Evolutionary conservation across 108 stramenopile genomes (phyloP).

Genomic region (Seminavis robusta): DNA sequence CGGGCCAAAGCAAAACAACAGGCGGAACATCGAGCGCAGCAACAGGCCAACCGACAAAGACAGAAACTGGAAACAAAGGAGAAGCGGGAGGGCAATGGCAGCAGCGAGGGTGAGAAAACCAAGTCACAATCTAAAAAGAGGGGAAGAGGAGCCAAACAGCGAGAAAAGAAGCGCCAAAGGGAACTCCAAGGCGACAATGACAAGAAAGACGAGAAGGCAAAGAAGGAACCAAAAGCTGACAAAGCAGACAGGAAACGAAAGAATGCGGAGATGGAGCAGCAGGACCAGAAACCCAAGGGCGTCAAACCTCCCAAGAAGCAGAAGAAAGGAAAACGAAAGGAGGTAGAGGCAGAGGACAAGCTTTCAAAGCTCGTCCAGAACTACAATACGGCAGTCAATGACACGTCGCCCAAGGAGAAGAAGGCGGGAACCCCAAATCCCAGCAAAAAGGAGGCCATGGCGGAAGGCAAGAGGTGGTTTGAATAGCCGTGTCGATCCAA

Average conservation of each 20-base stretch:
- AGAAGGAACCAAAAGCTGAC: slow-evolving; percentile 5
- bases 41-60: slow-evolving; percentile 66
- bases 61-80: slow-evolving; percentile 56
- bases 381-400: slow-evolving; percentile 46
- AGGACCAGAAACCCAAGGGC: slow-evolving; percentile 7
- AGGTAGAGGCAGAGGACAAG: slow-evolving; percentile 47
- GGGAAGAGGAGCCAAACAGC: slow-evolving; percentile 67
- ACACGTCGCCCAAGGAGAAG: neutral
- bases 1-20: slow-evolving; percentile 83
- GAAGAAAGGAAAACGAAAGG: slow-evolving; percentile 43
- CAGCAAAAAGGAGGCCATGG: slow-evolving; percentile 2
- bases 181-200: slow-evolving; percentile 3
- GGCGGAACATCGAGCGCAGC: slow-evolving; percentile 62
- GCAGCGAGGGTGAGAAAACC: slow-evolving; percentile 19
- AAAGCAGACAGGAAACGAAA: slow-evolving; percentile 12
- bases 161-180: slow-evolving; percentile 62
- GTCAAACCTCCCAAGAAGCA: slow-evolving; percentile 22
- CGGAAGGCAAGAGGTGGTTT: slow-evolving; percentile 51
- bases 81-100: slow-evolving; percentile 10
- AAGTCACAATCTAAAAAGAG: slow-evolving; percentile 24
- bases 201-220: neutral
- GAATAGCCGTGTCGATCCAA: slow-evolving; percentile 19
- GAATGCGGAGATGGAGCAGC: slow-evolving; percentile 11
- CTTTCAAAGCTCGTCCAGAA: slow-evolving; percentile 62
- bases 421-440: slow-evolving; percentile 9